Base-by-base conservation (phyloP, 1,139 yeast species). In the Candida sp. region DNA sequence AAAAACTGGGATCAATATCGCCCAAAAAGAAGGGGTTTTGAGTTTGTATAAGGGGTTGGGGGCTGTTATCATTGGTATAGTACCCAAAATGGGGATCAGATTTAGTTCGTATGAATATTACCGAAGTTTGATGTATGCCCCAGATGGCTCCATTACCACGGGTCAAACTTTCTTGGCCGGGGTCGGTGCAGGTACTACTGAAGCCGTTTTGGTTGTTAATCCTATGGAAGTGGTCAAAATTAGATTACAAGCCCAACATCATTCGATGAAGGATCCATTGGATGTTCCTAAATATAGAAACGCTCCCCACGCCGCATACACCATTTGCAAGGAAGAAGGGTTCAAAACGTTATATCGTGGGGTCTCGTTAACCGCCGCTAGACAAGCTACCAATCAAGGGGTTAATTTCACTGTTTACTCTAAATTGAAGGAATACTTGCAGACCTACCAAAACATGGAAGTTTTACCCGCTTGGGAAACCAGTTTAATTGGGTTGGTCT, bases 371-470 rank as follows among this genome's bases (percentile, higher is more conserved):
- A 93, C 99, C 30, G 97, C 97, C 40, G 96, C 96, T 21, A 84
- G 99, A 73, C 99, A 93, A 68, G 98, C 98, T 32, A 86, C 96
- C 48, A 93, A 93, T 75, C 99, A 93, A 70, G 99, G 98, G 73
- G 98, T 95, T 42, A 93, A 93, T 70, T 93, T 93, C 69, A 91
- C 98, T 5, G 96, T 90, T 23, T 93, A 91, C 73, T 87, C 97
- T 23, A 86, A 87, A 64, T 70, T 91, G 54, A 89, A 84, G 66
- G 85, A 84, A 57, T 73, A 66, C 54, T 77, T 90, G 56, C 87
- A 81, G 61, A 80, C 77, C 33, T 78, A 83, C 55, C 91, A 90
- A 56, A 67, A 77, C 42, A 62, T 75, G 34, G 84, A 81, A 42
- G 74, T 75, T 40, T 79, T 93, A 51, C 97, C 99, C 45, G 76